Base-by-base conservation (phyloP, 1,284 basidiomycete species). In the Tylopilus sp. region DNA sequence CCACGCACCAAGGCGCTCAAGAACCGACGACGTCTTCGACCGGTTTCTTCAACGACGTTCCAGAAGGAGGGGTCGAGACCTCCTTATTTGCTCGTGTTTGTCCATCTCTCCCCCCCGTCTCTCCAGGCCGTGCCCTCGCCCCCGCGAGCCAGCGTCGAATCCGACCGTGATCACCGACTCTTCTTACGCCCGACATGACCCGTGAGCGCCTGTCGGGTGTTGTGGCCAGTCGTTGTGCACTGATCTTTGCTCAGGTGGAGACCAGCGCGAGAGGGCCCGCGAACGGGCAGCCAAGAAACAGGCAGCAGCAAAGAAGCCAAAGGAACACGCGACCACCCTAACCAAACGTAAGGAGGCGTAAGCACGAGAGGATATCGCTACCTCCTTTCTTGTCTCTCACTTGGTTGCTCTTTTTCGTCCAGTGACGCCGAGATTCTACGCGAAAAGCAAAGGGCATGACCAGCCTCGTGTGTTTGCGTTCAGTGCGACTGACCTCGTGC, bases 181-280 rank as follows among this genome's bases (percentile, higher is more conserved):
- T n/a, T 16, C 25, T 15, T 28, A 43, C 46, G 58, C 41, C 41
- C 49, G 18, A 42, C 41, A 80, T 80, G 78, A 80, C 78, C 53
- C 71, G 78, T 79, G 66, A 65, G 75, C 74, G 37, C 41, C 40
- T 36, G 21, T 16, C 25, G 42, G 25, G 23, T 19, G 23, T 8
- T n/a, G 1, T 51, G 30, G 21, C 31, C 31, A 6, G 36, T 29
- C 18, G 21, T 5, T 3, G 36, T 12, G 31, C 30, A 6, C 39
- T 55, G 52, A 63, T 64, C 45, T 46, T 25, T 23, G 37, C 55
- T 58, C 41, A 90, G 87, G 87, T 62, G 87, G 87, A 58, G 89
- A 90, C 64, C 87, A 90, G 66, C 80, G 87, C 47, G 87, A 90
- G 15, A 75, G 71, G 67, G 87, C 86, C 66, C 85, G 87, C 55